Conservation (phyloP, 768 basidiomycete genomes). For the Phylloporus arenicola region DNA sequence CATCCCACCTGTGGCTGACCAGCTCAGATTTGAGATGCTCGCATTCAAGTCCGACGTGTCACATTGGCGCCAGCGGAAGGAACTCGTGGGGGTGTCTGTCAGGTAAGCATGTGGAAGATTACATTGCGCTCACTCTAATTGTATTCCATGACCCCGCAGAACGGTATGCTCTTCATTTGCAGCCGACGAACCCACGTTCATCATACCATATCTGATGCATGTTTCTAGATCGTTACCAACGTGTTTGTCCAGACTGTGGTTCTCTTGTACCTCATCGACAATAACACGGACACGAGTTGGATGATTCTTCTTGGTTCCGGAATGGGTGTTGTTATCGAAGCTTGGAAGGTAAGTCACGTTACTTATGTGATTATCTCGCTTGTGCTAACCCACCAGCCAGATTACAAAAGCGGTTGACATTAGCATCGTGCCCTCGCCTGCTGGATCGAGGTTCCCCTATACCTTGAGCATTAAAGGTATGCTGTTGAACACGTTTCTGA, state of each 20-base stretch:
- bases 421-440: constrained; percentile 50
- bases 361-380: constrained; percentile 7
- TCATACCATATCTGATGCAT: constrained; percentile 9
- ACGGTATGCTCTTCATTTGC: constrained; percentile 41
- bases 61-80: constrained; percentile 93
- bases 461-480: constrained; percentile 75
- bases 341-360: constrained; percentile 72
- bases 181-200: constrained; percentile 8
- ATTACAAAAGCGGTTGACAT: constrained; percentile 92
- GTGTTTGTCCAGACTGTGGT: constrained; percentile 90
- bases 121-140: constrained; percentile 14
- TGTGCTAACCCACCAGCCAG: constrained; percentile 33
- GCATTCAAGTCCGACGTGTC: constrained; percentile 94
- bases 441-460: constrained; percentile 73
- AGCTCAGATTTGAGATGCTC: constrained; percentile 80
- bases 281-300: constrained; percentile 93
- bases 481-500: constrained; percentile 19
- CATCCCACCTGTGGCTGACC: constrained; percentile 8
- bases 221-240: constrained; percentile 72
- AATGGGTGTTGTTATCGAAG: constrained; percentile 77
- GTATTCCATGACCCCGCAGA: constrained; percentile 30
- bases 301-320: constrained; percentile 93
- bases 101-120: constrained; percentile 44
- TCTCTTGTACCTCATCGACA: constrained; percentile 90
- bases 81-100: constrained; percentile 92